Conservation (phyloP, 2,329 filamentous ascomycete genomes). For the Aspergillus brunneoviolaceus region DNA sequence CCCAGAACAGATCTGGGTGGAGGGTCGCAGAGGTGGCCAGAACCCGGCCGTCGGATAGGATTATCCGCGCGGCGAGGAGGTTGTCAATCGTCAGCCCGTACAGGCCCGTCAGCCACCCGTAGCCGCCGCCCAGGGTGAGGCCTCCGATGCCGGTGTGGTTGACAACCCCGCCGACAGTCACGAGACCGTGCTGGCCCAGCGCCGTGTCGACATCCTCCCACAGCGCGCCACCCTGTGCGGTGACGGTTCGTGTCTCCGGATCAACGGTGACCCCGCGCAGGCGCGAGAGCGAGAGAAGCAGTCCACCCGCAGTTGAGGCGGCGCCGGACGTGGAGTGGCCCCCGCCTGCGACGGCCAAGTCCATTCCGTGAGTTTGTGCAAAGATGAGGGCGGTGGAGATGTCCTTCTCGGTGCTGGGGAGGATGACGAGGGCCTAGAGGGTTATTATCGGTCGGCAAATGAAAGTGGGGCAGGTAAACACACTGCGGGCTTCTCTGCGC, state of each 20-base stretch:
- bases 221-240: slow-evolving; percentile 1
- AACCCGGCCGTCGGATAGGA: slow-evolving; percentile 39
- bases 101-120: slow-evolving; percentile 54
- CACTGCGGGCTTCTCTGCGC: neutral
- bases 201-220: slow-evolving; percentile 52
- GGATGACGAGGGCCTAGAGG: neutral
- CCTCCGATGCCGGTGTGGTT: slow-evolving; percentile 62
- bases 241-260: neutral
- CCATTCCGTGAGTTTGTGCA: neutral
- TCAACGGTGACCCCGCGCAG: slow-evolving; percentile 1
- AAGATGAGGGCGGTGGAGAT: neutral
- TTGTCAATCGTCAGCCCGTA: slow-evolving; percentile 56
- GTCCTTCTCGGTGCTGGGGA: neutral
- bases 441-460: neutral
- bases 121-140: slow-evolving; percentile 57
- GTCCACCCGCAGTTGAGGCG: neutral
- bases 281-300: too few species aligned
- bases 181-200: slow-evolving; percentile 52
- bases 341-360: neutral
- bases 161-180: slow-evolving; percentile 60
- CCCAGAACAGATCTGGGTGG: slow-evolving; percentile 52
- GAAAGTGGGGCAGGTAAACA: neutral
- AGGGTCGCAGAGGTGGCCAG: slow-evolving; percentile 39
- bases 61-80: slow-evolving; percentile 39
- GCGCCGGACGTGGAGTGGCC: slow-evolving; percentile 1